Percentiles rank a stretch among this genome's conserved stretches.
Conservation (phyloP, 768 basidiomycete species). For the Termitomyces sp. region DNA sequence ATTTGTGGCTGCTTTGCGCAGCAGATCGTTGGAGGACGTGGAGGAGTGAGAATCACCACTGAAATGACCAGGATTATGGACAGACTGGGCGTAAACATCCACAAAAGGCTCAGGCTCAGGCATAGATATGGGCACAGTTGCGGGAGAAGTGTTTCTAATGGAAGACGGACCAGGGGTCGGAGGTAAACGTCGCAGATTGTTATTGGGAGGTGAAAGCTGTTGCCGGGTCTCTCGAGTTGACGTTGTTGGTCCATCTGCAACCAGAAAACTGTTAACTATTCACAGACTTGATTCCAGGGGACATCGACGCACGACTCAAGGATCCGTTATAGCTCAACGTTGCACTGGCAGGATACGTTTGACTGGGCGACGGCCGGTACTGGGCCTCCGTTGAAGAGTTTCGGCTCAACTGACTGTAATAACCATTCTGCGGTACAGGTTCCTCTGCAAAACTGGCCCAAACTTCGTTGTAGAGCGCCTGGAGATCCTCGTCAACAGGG, state of each 20-base stretch:
- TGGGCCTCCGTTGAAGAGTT: constrained; percentile 24
- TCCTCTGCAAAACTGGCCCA: constrained; percentile 61
- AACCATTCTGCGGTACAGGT: constrained; percentile 22
- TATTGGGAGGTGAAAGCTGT: constrained; percentile 19
- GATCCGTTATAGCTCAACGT: constrained; percentile 11
- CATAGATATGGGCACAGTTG: constrained; percentile 24
- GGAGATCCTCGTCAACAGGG: constrained; percentile 66
- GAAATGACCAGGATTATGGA: constrained; percentile 19
- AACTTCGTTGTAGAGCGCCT: constrained; percentile 71
- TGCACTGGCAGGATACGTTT: constrained; percentile 7
- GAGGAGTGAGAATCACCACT: constrained; percentile 21
- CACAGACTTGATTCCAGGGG: neutral
- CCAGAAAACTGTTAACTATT: neutral
- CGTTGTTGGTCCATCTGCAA: constrained; percentile 9
- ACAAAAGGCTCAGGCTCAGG: constrained; percentile 38
- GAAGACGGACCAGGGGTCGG: constrained; percentile 36
- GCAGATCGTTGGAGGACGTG: constrained; percentile 20
- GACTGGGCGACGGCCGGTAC: constrained; percentile 12
- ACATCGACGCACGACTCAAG: constrained; percentile 14
- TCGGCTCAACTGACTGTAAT: constrained; percentile 33
- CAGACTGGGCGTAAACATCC: constrained; percentile 14
- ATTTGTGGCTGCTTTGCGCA: constrained; percentile 21
- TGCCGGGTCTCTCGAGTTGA: constrained; percentile 11
- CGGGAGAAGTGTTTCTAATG: constrained; percentile 17
- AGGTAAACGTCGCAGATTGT: constrained; percentile 33